These are phyloP conservation scores for Simplicillium aogashimaense DNA, from an alignment of 2,329 filamentous ascomycete genomes.

Conservation along the genomic window DNA sequence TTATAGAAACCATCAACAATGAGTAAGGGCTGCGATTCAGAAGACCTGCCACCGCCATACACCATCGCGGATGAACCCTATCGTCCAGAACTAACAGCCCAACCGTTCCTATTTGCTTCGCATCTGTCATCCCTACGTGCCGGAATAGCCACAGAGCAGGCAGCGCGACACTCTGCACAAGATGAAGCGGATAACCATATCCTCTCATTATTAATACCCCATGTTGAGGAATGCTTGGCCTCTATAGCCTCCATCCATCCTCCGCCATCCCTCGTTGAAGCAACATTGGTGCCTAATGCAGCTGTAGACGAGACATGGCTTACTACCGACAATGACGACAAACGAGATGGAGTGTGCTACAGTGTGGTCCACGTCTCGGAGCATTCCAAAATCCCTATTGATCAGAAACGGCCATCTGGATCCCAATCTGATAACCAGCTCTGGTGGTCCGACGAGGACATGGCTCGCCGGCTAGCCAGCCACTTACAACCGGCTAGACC, in stretches of 20 bases:
- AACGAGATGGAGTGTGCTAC: constrained; percentile 17
- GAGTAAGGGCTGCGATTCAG: too few species aligned
- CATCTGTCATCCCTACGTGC: constrained; percentile 25
- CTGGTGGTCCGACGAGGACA: constrained; percentile 38
- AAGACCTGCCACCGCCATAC: too few species aligned
- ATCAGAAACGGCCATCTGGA: constrained; percentile 8
- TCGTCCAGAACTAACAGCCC: too few species aligned
- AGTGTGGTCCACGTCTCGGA: constrained; percentile 16
- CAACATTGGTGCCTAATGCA: constrained; percentile 33
- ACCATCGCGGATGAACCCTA: too few species aligned
- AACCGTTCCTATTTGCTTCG: constrained; percentile 22
- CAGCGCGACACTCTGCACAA: constrained; percentile 21
- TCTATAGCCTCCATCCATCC: constrained; percentile 22
- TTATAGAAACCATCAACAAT: constrained; percentile 5
- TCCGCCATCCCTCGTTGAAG: constrained; percentile 24
- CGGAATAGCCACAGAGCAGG: constrained; percentile 24
- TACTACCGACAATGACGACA: constrained; percentile 21
- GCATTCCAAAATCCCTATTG: constrained; percentile 10
- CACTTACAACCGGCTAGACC: constrained; percentile 27
- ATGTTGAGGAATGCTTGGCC: constrained; percentile 30
- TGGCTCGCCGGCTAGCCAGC: constrained; percentile 33
- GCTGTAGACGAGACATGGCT: constrained; percentile 26
- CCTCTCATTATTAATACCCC: constrained; percentile 27
- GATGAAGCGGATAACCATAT: constrained; percentile 26
- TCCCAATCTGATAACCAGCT: constrained; percentile 10